Percentiles rank a stretch among this genome's conserved stretches.
phyloP scores from a whole-genome alignment of 179 eudicot species.

The Heliamphora pulchella region DNA sequence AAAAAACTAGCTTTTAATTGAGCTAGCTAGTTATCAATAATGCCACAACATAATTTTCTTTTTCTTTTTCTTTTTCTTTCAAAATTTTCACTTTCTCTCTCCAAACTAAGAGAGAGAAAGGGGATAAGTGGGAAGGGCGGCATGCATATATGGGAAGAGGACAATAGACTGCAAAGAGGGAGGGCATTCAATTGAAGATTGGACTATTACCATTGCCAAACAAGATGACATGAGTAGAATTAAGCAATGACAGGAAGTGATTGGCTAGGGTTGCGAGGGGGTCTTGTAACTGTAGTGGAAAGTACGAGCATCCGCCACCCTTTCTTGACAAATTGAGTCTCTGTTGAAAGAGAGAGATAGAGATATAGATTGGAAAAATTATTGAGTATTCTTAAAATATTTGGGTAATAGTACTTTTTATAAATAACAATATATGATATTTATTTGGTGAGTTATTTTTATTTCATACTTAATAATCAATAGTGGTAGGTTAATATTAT shows the following conservation, averaged over 20 bases:
- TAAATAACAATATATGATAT: too few species aligned
- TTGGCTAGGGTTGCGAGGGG: constrained; percentile 6
- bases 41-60: too few species aligned
- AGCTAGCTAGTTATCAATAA: too few species aligned
- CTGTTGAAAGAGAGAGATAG: background rate
- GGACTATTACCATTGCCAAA: background rate
- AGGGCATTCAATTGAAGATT: background rate
- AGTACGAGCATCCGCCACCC: background rate
- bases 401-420: too few species aligned
- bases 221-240: background rate
- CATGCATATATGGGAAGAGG: background rate
- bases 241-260: background rate
- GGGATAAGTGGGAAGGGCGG: background rate
- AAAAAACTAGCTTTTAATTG: too few species aligned
- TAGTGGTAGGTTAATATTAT: too few species aligned
- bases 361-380: background rate
- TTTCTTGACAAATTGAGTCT: constrained; percentile 4
- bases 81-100: too few species aligned
- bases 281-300: constrained; percentile 3
- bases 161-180: background rate
- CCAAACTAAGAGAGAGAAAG: background rate
- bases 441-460: too few species aligned
- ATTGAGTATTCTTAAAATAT: too few species aligned
- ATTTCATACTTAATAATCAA: too few species aligned
- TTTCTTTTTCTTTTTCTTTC: too few species aligned